These are phyloP conservation scores for Penicillium crustosum DNA, from an alignment of 2,329 filamentous ascomycete species.

Conservation along the genomic window DNA sequence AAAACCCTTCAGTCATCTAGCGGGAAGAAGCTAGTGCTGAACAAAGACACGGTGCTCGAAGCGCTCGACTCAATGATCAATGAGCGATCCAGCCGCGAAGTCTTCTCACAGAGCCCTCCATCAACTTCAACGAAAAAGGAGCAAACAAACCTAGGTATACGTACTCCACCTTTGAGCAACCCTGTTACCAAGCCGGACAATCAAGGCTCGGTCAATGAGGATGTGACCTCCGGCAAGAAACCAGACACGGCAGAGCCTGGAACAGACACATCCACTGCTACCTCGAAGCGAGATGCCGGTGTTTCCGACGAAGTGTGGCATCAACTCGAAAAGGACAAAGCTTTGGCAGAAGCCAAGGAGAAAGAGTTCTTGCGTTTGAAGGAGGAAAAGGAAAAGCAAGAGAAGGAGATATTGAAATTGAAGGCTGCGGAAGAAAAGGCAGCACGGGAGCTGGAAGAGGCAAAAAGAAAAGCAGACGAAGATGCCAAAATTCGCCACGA, in stretches of 20 bases:
- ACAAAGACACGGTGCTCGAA: slow-evolving; percentile 10
- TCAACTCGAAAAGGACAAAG: slow-evolving; percentile 21
- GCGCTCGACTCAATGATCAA: slow-evolving; percentile 19
- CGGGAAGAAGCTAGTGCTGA: not conserved
- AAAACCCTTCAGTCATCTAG: slow-evolving; percentile 19
- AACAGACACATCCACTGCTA: not conserved
- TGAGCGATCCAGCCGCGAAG: slow-evolving; percentile 12
- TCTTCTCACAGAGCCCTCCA: not conserved
- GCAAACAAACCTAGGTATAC: not conserved
- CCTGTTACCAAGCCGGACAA: not conserved
- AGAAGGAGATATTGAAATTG: not conserved
- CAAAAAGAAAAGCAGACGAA: slow-evolving; percentile 7
- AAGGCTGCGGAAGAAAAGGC: slow-evolving; percentile 1
- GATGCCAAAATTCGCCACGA: slow-evolving; percentile 32
- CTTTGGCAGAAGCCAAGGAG: not conserved
- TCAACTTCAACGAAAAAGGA: not conserved
- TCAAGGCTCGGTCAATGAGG: not conserved
- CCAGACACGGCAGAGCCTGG: not conserved
- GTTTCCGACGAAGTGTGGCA: slow-evolving; percentile 28
- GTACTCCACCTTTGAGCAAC: not conserved
- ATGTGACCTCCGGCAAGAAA: not conserved
- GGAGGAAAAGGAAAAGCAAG: not conserved
- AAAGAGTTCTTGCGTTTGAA: not conserved
- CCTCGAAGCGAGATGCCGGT: slow-evolving; percentile 19
- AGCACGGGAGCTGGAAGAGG: not conserved